Evolutionary conservation across 768 basidiomycete genomes (phyloP).

Genomic region (Cytidiella melzeri): DNA sequence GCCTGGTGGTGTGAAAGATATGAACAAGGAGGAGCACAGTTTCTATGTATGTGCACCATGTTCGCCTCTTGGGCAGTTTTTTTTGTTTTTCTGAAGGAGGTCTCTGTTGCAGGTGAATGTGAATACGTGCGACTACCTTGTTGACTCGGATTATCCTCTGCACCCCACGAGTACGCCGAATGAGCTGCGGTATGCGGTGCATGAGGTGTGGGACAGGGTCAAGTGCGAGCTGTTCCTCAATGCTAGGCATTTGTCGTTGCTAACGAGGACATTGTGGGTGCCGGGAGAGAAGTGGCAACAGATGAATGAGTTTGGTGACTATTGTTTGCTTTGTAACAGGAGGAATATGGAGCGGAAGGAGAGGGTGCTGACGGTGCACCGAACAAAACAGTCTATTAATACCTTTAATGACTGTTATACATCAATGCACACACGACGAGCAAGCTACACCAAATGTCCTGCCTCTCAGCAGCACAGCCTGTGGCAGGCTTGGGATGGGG

Average conservation of each 20-base stretch:
- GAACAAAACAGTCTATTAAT: too few species aligned
- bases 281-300: conserved; percentile 66
- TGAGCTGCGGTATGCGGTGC: conserved; percentile 78
- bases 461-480: too few species aligned
- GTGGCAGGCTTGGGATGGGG: too few species aligned
- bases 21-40: conserved; percentile 72
- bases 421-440: too few species aligned
- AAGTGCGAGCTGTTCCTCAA: conserved; percentile 82
- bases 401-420: too few species aligned
- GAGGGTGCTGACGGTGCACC: conserved; percentile 12
- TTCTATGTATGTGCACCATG: conserved; percentile 59
- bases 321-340: conserved; percentile 76
- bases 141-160: conserved; percentile 83
- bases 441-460: too few species aligned
- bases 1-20: conserved; percentile 74
- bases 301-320: conserved; percentile 80
- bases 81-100: conserved; percentile 6
- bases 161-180: conserved; percentile 47
- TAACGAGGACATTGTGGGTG: conserved; percentile 76
- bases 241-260: conserved; percentile 57
- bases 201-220: conserved; percentile 78
- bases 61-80: conserved; percentile 7
- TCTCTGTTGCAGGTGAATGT: conserved; percentile 49
- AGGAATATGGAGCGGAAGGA: conserved; percentile 27
- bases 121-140: conserved; percentile 78